Conservation (phyloP, 192 early-diverging fungal species). For the Umbelopsis sp. region DNA sequence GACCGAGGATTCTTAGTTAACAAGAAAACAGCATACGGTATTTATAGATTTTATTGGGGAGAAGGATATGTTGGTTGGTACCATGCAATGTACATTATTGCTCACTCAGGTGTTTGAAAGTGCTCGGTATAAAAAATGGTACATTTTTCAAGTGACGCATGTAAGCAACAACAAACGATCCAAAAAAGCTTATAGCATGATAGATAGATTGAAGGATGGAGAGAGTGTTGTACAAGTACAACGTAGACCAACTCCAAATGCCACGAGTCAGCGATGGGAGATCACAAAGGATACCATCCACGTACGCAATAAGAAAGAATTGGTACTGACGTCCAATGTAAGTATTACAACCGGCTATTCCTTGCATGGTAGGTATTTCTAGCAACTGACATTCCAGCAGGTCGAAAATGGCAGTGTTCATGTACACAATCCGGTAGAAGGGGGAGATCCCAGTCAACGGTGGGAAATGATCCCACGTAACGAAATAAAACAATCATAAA, state of each 20-base stretch:
- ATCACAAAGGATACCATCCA: not conserved
- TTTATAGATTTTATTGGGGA: not conserved
- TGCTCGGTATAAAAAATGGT: not conserved
- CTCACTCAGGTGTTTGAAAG: not conserved
- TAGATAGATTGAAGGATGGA: constrained; percentile 14
- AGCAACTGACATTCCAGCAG: not conserved
- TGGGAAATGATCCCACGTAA: not conserved
- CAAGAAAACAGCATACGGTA: not conserved
- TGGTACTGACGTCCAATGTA: constrained; percentile 7
- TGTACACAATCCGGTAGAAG: not conserved
- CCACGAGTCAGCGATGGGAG: constrained; percentile 5
- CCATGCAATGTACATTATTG: not conserved
- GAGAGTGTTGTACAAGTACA: not conserved
- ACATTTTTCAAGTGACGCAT: not conserved
- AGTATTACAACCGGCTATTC: not conserved
- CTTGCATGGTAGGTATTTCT: not conserved
- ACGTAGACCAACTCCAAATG: not conserved
- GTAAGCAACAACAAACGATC: not conserved
- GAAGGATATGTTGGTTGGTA: no score
- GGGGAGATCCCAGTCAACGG: not conserved
- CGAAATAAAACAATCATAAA: not conserved
- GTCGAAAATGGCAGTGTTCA: not conserved
- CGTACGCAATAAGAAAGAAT: constrained; percentile 5
- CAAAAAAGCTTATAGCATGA: not conserved
- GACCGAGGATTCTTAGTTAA: constrained; percentile 1